Percentiles rank a stretch among this genome's conserved stretches.
These are phyloP conservation scores for Oxalis stricta DNA, from an alignment of 441 rosid species.

Conservation along the genomic window DNA sequence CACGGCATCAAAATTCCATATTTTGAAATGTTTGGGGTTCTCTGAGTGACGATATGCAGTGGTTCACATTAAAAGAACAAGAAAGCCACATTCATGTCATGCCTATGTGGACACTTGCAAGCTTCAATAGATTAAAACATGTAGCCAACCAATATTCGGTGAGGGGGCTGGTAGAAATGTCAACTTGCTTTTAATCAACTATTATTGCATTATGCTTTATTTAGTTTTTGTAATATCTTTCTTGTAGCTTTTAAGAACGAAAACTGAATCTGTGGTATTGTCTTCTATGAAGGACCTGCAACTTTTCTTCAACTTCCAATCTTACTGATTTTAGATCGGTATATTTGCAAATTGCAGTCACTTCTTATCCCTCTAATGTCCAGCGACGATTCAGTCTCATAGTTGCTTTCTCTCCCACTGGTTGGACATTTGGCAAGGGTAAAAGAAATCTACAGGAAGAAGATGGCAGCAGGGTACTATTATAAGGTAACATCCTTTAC, in stretches of 20 bases:
- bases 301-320: neutral
- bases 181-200: neutral
- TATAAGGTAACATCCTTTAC: conserved; percentile 42
- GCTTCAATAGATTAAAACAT: conserved; percentile 83
- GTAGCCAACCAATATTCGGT: conserved; percentile 64
- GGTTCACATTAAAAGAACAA: conserved; percentile 70
- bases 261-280: too few relatives aligned
- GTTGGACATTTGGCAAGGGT: conserved; percentile 79
- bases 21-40: conserved; percentile 67
- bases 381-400: conserved; percentile 69
- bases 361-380: conserved; percentile 1
- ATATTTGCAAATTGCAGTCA: neutral
- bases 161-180: conserved; percentile 8
- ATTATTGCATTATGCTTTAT: neutral
- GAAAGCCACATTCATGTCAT: conserved; percentile 91
- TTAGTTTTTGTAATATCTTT: neutral
- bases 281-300: neutral
- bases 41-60: conserved; percentile 71
- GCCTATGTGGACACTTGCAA: conserved; percentile 97
- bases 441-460: conserved; percentile 82
- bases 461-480: conserved; percentile 91
- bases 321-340: neutral
- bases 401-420: conserved; percentile 93
- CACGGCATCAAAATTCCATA: conserved; percentile 48
- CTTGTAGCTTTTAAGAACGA: neutral